phyloP scores from a whole-genome alignment of 2,329 filamentous ascomycete species.

The Fusarium abutilonis region DNA sequence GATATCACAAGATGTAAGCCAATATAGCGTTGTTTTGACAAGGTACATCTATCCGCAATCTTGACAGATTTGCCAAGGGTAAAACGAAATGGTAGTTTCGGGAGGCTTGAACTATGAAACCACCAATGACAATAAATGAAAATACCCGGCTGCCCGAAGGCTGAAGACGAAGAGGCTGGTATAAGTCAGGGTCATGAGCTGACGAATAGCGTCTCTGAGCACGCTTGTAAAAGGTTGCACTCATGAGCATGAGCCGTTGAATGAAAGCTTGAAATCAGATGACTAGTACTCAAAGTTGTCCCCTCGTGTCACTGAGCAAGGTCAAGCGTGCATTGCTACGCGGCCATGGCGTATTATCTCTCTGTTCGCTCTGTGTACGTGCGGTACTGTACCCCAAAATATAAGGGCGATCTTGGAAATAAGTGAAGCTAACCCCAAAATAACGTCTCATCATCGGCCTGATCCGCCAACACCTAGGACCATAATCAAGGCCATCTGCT shows the following conservation, averaged over 20 bases:
- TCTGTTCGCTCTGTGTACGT: slow-evolving; percentile 9
- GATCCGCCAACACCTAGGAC: slow-evolving; percentile 23
- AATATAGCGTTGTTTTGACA: slow-evolving; percentile 10
- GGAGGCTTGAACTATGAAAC: slow-evolving; percentile 11
- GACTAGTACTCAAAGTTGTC: slow-evolving; percentile 18
- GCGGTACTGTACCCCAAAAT: slow-evolving; percentile 22
- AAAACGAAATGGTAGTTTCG: slow-evolving; percentile 13
- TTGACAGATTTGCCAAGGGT: slow-evolving; percentile 11
- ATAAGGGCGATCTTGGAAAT: slow-evolving; percentile 32
- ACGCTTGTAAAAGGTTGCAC: slow-evolving; percentile 6
- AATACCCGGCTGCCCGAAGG: slow-evolving; percentile 28
- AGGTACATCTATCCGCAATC: slow-evolving; percentile 36
- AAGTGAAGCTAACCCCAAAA: slow-evolving; percentile 28
- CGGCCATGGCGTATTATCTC: slow-evolving; percentile 4
- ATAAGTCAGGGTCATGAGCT: slow-evolving; percentile 24
- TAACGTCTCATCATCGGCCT: slow-evolving; percentile 30
- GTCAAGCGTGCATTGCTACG: slow-evolving; percentile 1
- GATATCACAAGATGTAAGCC: slow-evolving; percentile 3
- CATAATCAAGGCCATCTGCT: slow-evolving; percentile 1
- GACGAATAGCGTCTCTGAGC: slow-evolving; percentile 14
- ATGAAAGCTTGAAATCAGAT: slow-evolving; percentile 29
- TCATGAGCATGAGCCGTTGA: slow-evolving; percentile 21
- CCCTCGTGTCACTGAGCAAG: slow-evolving; percentile 16
- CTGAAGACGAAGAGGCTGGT: slow-evolving; percentile 13
- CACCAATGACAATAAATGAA: slow-evolving; percentile 13